These are phyloP conservation scores for Colletotrichum siamense DNA, from an alignment of 2,329 filamentous ascomycete genomes.

Conservation along the genomic window DNA sequence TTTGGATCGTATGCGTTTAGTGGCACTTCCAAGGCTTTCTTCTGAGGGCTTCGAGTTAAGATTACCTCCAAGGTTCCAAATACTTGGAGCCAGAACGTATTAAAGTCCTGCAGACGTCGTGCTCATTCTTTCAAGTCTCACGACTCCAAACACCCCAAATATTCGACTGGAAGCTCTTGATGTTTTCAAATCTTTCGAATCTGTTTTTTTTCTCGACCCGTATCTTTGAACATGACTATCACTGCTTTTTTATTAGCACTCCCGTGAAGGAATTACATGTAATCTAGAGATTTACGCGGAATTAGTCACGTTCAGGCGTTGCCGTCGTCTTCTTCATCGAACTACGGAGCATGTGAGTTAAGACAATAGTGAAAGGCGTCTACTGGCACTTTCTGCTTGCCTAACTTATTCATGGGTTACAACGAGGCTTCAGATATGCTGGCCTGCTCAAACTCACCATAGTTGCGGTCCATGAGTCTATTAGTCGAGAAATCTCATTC, in stretches of 20 bases:
- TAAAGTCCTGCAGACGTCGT: background rate
- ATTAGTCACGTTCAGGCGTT: background rate
- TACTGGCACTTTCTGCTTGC: background rate
- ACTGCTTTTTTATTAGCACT: background rate
- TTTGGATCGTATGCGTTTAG: background rate
- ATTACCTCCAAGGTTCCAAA: background rate
- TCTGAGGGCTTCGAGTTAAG: background rate
- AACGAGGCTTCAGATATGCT: background rate
- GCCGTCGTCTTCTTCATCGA: background rate
- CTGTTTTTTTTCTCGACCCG: background rate
- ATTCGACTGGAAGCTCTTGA: background rate
- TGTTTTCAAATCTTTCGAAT: background rate
- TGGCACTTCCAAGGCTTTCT: background rate
- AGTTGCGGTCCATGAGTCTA: background rate
- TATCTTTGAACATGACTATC: background rate
- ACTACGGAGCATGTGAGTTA: background rate
- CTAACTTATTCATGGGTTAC: background rate
- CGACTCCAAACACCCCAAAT: background rate
- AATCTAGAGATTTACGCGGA: background rate
- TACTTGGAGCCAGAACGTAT: background rate
- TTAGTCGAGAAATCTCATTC: background rate
- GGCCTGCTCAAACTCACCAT: background rate
- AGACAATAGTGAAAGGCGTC: background rate
- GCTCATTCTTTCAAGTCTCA: background rate
- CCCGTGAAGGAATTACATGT: background rate